Evolutionary conservation across 1,139 yeast species (phyloP).

Genomic region (Blastobotrys petasosporus): DNA sequence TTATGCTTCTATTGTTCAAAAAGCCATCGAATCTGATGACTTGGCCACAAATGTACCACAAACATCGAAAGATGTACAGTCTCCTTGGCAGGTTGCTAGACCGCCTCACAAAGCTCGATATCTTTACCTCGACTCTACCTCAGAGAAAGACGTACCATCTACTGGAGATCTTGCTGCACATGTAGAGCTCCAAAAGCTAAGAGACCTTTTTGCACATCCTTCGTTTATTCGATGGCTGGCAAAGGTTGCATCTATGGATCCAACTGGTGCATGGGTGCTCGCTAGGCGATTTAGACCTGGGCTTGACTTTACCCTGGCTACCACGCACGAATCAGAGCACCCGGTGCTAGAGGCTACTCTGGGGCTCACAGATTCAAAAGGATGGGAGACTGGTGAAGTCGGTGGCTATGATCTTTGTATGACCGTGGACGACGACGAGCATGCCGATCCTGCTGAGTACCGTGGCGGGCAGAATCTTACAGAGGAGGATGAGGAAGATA

Average conservation of each 20-base stretch:
- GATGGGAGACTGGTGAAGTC: constrained; percentile 80
- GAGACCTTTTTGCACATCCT: constrained; percentile 51
- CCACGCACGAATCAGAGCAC: constrained; percentile 39
- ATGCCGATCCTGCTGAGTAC: constrained; percentile 29
- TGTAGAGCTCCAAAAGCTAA: constrained; percentile 46
- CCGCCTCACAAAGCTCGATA: constrained; percentile 94
- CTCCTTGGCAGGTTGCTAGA: constrained; percentile 86
- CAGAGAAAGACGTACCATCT: constrained; percentile 22
- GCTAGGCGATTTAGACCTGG: constrained; percentile 93
- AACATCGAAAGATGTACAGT: constrained; percentile 46
- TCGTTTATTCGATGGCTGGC: constrained; percentile 69
- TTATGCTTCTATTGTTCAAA: constrained; percentile 45
- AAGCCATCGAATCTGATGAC: constrained; percentile 38
- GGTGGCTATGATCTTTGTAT: constrained; percentile 95
- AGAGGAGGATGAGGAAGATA: constrained; percentile 54
- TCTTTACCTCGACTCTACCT: constrained; percentile 55
- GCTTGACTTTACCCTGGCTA: constrained; percentile 85
- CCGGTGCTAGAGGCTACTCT: constrained; percentile 60
- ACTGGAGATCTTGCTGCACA: constrained; percentile 21
- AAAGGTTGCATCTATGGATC: constrained; percentile 55
- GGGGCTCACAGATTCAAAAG: constrained; percentile 69
- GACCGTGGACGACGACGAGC: constrained; percentile 25
- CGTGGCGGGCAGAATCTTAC: constrained; percentile 38
- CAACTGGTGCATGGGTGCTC: constrained; percentile 60
- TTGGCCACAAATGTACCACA: constrained; percentile 54